Evolutionary conservation across 345 rosid genomes (phyloP).

Genomic region (Balakata baccata): DNA sequence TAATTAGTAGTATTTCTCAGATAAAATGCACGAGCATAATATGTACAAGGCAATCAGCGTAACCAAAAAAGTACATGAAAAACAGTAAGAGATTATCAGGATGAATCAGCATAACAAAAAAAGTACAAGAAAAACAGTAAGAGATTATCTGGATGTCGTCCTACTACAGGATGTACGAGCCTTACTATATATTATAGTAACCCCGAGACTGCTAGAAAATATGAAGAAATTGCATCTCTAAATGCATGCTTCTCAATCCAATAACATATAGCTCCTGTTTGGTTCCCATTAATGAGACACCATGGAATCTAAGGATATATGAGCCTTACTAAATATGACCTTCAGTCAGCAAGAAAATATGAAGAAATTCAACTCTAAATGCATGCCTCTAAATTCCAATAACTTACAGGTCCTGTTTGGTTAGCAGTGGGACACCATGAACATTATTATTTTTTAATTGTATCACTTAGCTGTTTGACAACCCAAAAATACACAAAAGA

Average conservation of each 20-base stretch:
- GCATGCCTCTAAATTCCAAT: neutral
- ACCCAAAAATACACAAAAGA: neutral
- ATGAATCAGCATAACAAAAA: too few species aligned
- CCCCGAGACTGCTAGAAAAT: neutral
- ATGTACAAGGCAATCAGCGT: too few species aligned
- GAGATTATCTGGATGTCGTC: too few species aligned
- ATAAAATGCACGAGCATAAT: neutral
- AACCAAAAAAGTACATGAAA: too few species aligned
- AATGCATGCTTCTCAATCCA: neutral
- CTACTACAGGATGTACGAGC: neutral
- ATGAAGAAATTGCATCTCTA: neutral
- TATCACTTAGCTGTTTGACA: neutral
- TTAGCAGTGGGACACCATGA: neutral
- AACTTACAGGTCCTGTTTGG: neutral
- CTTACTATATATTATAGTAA: neutral
- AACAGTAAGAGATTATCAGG: too few species aligned
- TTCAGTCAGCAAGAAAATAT: neutral
- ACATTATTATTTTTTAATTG: neutral
- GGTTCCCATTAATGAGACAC: neutral
- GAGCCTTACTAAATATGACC: neutral
- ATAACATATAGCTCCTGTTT: neutral
- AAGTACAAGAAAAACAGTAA: too few species aligned
- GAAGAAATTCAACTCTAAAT: neutral
- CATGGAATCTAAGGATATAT: neutral
- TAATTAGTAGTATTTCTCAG: neutral